These are phyloP conservation scores for Punica granatum DNA, from an alignment of 345 rosid genomes.

Conservation along the genomic window DNA sequence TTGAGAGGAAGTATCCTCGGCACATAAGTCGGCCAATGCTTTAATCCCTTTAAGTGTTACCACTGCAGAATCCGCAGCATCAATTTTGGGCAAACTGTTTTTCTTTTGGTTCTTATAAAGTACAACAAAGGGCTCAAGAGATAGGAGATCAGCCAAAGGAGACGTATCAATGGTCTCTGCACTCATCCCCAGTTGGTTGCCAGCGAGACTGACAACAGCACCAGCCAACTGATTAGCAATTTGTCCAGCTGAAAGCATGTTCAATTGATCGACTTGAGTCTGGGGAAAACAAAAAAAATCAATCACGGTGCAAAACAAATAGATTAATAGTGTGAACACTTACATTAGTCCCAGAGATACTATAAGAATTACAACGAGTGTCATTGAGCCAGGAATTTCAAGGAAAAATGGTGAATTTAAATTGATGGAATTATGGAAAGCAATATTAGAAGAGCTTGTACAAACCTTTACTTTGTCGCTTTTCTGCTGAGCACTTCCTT, in stretches of 20 bases:
- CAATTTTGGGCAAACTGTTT: conserved; percentile 48
- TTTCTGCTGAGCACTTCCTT: conserved; percentile 51
- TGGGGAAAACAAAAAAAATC: conserved; percentile 29
- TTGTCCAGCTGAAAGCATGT: conserved; percentile 53
- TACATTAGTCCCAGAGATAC: too few relatives aligned
- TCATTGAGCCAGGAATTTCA: not conserved
- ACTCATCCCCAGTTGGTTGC: conserved; percentile 43
- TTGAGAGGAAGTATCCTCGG: conserved; percentile 59
- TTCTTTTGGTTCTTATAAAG: conserved; percentile 64
- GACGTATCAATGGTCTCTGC: conserved; percentile 43
- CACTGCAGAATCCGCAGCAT: conserved; percentile 81
- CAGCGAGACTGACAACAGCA: conserved; percentile 76
- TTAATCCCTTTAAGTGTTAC: conserved; percentile 86
- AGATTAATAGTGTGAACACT: not conserved
- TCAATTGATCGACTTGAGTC: conserved; percentile 75
- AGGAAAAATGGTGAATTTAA: not conserved
- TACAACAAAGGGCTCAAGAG: conserved; percentile 72
- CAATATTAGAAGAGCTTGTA: conserved; percentile 11
- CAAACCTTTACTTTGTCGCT: conserved; percentile 61
- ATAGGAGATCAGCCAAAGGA: conserved; percentile 77
- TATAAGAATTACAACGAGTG: not conserved
- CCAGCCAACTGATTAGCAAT: conserved; percentile 62
- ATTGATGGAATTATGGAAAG: not conserved
- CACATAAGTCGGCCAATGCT: conserved; percentile 74
- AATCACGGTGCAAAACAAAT: not conserved